A percentile compares a stretch with the other conserved stretches of the same genome.
Conservation (phyloP, 345 rosid species). For the Excoecaria agallocha region DNA sequence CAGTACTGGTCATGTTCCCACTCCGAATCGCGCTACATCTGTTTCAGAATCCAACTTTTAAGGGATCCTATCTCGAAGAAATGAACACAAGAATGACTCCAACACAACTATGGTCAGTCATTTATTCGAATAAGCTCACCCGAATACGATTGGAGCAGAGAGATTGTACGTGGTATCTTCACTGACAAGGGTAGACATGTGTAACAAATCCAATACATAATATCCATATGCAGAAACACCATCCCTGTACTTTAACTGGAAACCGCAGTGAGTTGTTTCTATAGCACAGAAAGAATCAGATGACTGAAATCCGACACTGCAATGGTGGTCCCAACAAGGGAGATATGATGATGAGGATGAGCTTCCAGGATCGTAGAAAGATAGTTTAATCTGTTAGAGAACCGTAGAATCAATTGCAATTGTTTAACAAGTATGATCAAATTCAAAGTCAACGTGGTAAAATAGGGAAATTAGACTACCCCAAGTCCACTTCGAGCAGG, state of each 20-base stretch:
- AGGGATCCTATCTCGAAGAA: too few species aligned
- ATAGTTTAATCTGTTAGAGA: constrained; percentile 65
- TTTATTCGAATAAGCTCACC: constrained; percentile 50
- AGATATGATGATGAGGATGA: constrained; percentile 63
- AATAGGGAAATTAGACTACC: constrained; percentile 35
- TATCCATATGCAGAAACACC: constrained; percentile 93
- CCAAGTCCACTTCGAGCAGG: constrained; percentile 74
- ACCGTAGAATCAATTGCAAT: neutral
- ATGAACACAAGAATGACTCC: neutral
- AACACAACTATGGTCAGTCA: neutral
- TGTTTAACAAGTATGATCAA: too few species aligned
- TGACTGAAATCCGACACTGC: constrained; percentile 58
- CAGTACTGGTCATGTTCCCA: constrained; percentile 73
- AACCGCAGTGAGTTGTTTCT: constrained; percentile 59
- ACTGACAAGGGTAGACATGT: constrained; percentile 47
- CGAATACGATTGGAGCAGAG: constrained; percentile 71
- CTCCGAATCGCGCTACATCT: constrained; percentile 74
- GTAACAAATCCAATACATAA: constrained; percentile 71
- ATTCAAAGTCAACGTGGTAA: neutral
- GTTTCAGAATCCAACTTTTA: constrained; percentile 30
- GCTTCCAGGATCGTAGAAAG: constrained; percentile 75
- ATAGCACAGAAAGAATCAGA: constrained; percentile 68
- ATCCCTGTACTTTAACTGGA: constrained; percentile 83
- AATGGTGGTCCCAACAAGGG: constrained; percentile 69
- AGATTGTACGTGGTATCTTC: constrained; percentile 48